Evolutionary conservation across 1,139 yeast species (phyloP).

Genomic region (Yamadazyma pseudoaaseri): DNA sequence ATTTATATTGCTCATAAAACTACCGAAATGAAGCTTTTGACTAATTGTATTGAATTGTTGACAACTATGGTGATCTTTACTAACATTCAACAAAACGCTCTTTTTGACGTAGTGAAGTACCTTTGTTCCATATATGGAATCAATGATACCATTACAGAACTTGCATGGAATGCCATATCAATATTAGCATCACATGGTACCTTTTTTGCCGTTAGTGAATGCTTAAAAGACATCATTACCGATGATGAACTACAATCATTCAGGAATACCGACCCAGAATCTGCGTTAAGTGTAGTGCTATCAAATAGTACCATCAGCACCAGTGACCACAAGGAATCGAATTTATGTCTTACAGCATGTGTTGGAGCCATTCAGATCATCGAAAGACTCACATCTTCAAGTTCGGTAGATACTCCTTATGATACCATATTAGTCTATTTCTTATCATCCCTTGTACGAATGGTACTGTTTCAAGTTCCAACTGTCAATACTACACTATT

Average conservation of each 20-base stretch:
- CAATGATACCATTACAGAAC: constrained; percentile 33
- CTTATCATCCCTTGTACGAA: constrained; percentile 23
- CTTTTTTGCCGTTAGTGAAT: constrained; percentile 18
- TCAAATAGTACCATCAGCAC: constrained; percentile 13
- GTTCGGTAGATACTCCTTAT: constrained; percentile 16
- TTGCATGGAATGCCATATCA: constrained; percentile 35
- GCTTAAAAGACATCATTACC: constrained; percentile 25
- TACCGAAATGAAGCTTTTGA: constrained; percentile 36
- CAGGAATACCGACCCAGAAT: constrained; percentile 12
- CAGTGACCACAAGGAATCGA: constrained; percentile 8
- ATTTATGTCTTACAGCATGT: constrained; percentile 31
- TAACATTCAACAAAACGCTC: constrained; percentile 39
- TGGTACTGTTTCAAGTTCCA: constrained; percentile 28
- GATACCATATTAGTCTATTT: constrained; percentile 23
- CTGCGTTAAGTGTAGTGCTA: constrained; percentile 9
- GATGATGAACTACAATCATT: constrained; percentile 25
- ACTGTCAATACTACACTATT: constrained; percentile 32
- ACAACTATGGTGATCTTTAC: constrained; percentile 50
- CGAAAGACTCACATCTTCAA: constrained; percentile 19
- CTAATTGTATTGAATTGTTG: constrained; percentile 44
- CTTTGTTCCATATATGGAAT: constrained; percentile 42
- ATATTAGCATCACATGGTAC: constrained; percentile 22
- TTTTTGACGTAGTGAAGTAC: constrained; percentile 41
- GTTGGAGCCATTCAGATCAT: constrained; percentile 48
- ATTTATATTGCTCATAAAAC: constrained; percentile 45